phyloP scores from a whole-genome alignment of 768 basidiomycete species.

The Boletus coccyginus region DNA sequence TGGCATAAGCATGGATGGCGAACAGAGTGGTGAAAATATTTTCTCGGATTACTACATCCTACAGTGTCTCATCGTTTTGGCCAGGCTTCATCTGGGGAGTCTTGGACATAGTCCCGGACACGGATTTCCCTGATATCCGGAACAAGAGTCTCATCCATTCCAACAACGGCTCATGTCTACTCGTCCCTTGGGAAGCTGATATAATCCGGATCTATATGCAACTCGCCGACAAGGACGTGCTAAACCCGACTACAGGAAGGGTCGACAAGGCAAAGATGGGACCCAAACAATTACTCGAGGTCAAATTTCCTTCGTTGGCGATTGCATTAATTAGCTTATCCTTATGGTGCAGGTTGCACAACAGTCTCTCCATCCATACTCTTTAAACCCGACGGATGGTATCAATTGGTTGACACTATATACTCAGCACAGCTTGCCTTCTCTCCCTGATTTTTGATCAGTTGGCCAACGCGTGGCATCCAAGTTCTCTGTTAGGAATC shows the following conservation, averaged over 20 bases:
- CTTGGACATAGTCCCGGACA: conserved; percentile 44
- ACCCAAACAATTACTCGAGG: conserved; percentile 40
- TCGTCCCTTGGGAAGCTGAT: conserved; percentile 51
- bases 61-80: neutral
- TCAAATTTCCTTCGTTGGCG: conserved; percentile 9
- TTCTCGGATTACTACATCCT: neutral
- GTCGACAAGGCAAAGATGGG: conserved; percentile 39
- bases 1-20: conserved; percentile 71
- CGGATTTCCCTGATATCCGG: conserved; percentile 55
- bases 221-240: conserved; percentile 39
- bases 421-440: neutral
- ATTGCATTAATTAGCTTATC: neutral
- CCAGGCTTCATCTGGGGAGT: conserved; percentile 45
- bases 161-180: conserved; percentile 45
- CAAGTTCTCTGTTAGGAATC: conserved; percentile 43
- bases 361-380: conserved; percentile 41
- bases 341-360: conserved; percentile 34
- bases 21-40: conserved; percentile 46
- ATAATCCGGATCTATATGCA: conserved; percentile 52
- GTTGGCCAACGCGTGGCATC: conserved; percentile 58
- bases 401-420: conserved; percentile 53
- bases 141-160: conserved; percentile 50
- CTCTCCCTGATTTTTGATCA: conserved; percentile 14
- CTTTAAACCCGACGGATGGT: conserved; percentile 27
- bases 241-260: conserved; percentile 38